Base-by-base conservation (phyloP, 257 asterid genomes). In the Ocimum tenuiflorum region DNA sequence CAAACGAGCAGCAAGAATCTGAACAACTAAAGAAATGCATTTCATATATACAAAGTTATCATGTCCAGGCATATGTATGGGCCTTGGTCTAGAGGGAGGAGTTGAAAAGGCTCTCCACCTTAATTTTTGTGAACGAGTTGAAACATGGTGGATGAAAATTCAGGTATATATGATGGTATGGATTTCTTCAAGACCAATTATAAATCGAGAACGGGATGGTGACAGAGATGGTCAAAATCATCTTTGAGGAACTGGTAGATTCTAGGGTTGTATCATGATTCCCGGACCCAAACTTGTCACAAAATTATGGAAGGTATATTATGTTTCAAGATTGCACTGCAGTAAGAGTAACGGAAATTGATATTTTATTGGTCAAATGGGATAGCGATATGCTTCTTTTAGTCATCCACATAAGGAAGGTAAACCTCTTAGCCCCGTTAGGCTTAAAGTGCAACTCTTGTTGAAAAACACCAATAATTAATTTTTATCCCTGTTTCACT, bases 81-180 rank as follows among this genome's bases (percentile, higher is more conserved):
- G 45, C 4, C 31, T 27, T 27, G 31, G 19, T 2, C 48, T 29
- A 39, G 35, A 41, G 39, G 46, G 41, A 47, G 43, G 63, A n/a
- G 36, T 47, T 49, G n/a, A 71, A 53, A 43, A 67, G 38, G 68
- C 41, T 27, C 45, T 31, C 18, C 64, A 19, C 35, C 59, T 63
- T 29, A 63, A 58, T 63, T 41, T 46, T 42, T n/a, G 17, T 33
- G 33, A 39, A 56, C 14, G 13, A 49, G 48, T 38, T 6, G 31
- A 60, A 20, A 29, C 48, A 58, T 27, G 49, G 49, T 8, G 35
- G 20, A 41, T 29, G 7, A 72, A 66, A n/a, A 64, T 63, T 6
- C 47, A 67, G 60, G 67, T 35, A 22, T 35, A 0, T 29, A 8
- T 54, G 36, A 74, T 13, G 33, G 38, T 19, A 68, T n/a, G n/a